Evolutionary conservation across 75 land plant species (phyloP).

Genomic region (Selaginella tamariscina): DNA sequence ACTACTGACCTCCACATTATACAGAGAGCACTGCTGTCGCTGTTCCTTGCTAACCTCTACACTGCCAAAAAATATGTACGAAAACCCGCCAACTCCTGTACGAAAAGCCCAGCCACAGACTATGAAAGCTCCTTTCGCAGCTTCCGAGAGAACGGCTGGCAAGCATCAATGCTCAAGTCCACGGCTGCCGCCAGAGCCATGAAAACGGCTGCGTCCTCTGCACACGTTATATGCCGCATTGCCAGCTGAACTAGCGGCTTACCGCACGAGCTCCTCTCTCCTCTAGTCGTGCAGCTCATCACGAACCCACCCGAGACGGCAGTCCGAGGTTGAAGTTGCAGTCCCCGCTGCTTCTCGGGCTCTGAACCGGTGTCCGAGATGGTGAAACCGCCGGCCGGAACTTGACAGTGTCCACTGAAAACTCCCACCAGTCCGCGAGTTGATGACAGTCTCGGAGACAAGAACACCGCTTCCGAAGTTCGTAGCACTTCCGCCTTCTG

Average conservation of each 20-base stretch:
- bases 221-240: slow-evolving; percentile 57
- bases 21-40: too few relatives aligned
- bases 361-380: slow-evolving; percentile 32
- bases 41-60: too few relatives aligned
- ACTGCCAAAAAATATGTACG: too few relatives aligned
- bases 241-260: slow-evolving; percentile 65
- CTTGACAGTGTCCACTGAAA: slow-evolving; percentile 50
- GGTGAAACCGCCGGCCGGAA: slow-evolving; percentile 30
- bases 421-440: slow-evolving; percentile 60
- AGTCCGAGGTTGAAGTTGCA: slow-evolving; percentile 25
- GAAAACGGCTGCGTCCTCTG: slow-evolving; percentile 85
- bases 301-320: slow-evolving; percentile 42
- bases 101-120: too few relatives aligned
- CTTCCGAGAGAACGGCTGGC: slow-evolving; percentile 24
- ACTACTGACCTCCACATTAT: too few relatives aligned
- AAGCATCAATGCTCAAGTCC: slow-evolving; percentile 84
- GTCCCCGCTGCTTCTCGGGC: slow-evolving; percentile 41
- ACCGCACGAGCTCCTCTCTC: slow-evolving; percentile 45
- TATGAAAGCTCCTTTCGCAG: slow-evolving; percentile 17
- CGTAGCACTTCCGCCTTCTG: slow-evolving; percentile 31
- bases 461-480: slow-evolving; percentile 35
- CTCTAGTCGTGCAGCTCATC: slow-evolving; percentile 62
- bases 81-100: too few relatives aligned
- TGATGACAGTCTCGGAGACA: slow-evolving; percentile 50
- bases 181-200: slow-evolving; percentile 91